Evolutionary conservation across 441 rosid genomes (phyloP).

Genomic region (Caryocar brasiliense): DNA sequence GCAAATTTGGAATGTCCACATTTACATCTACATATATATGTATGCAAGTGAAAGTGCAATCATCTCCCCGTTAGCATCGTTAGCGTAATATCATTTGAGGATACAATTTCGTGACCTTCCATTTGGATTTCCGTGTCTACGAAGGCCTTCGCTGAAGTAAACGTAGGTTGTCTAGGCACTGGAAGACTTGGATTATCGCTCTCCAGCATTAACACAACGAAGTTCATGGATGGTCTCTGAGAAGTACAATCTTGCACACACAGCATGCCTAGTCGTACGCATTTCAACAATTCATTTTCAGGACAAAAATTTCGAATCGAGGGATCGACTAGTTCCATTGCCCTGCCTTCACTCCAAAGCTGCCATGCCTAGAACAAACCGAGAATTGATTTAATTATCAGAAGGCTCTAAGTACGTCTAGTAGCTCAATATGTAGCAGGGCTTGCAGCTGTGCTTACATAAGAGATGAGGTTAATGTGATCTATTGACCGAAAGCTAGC

Average conservation of each 20-base stretch:
- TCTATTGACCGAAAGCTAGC: conserved; percentile 50
- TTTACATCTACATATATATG: too few species aligned
- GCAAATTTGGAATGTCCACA: too few species aligned
- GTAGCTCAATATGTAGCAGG: background rate
- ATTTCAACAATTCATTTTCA: conserved; percentile 17
- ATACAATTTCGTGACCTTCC: conserved; percentile 13
- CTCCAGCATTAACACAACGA: conserved; percentile 24
- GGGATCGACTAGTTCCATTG: conserved; percentile 27
- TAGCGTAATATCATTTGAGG: conserved; percentile 23
- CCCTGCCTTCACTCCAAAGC: conserved; percentile 27
- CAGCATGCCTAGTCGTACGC: conserved; percentile 32
- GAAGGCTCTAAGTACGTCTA: too few species aligned
- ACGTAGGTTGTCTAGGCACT: conserved; percentile 23
- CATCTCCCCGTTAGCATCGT: conserved; percentile 24
- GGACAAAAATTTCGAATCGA: conserved; percentile 13
- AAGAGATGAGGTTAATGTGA: conserved; percentile 43
- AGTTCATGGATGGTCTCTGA: conserved; percentile 26
- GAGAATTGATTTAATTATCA: background rate
- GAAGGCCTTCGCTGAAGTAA: conserved; percentile 11
- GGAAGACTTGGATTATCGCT: conserved; percentile 18
- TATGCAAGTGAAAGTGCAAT: too few species aligned
- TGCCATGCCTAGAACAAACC: conserved; percentile 27
- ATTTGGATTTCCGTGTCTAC: conserved; percentile 1
- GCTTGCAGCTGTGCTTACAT: conserved; percentile 39
- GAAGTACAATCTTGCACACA: conserved; percentile 32